phyloP scores from a whole-genome alignment of 352 stramenopile species.

The Pythium folliculosum region DNA sequence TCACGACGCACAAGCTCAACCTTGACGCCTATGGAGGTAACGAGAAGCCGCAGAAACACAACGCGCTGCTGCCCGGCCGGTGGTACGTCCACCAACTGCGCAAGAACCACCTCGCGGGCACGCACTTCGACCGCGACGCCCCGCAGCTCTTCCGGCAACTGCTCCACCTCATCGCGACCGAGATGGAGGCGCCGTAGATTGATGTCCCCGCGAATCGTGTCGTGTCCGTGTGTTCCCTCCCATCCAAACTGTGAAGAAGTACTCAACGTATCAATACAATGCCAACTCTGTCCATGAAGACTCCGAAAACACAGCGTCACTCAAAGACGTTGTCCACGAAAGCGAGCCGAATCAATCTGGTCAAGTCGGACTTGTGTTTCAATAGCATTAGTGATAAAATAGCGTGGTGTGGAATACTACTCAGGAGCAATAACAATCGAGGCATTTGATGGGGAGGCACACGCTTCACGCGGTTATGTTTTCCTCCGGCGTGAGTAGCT shows the following conservation, averaged over 20 bases:
- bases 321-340: too few species aligned
- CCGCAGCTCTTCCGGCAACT: slow-evolving; percentile 60
- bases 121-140: slow-evolving; percentile 63
- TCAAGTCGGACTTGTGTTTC: too few species aligned
- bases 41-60: background rate
- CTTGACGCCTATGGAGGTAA: slow-evolving; percentile 2
- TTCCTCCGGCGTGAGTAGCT: background rate
- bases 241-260: background rate
- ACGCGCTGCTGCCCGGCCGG: slow-evolving; percentile 28
- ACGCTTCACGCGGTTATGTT: background rate
- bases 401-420: background rate
- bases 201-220: background rate
- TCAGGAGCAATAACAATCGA: background rate
- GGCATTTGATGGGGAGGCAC: background rate
- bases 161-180: slow-evolving; percentile 34
- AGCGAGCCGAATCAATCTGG: too few species aligned
- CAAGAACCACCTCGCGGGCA: slow-evolving; percentile 74
- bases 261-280: background rate
- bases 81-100: slow-evolving; percentile 77
- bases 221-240: too few species aligned
- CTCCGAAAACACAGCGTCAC: too few species aligned
- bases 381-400: background rate
- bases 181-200: slow-evolving; percentile 10
- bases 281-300: background rate
- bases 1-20: slow-evolving; percentile 20